A percentile compares a stretch with the other conserved stretches of the same genome.
Conservation (phyloP, 1,284 basidiomycete genomes). For the Amylostereum chailletii region DNA sequence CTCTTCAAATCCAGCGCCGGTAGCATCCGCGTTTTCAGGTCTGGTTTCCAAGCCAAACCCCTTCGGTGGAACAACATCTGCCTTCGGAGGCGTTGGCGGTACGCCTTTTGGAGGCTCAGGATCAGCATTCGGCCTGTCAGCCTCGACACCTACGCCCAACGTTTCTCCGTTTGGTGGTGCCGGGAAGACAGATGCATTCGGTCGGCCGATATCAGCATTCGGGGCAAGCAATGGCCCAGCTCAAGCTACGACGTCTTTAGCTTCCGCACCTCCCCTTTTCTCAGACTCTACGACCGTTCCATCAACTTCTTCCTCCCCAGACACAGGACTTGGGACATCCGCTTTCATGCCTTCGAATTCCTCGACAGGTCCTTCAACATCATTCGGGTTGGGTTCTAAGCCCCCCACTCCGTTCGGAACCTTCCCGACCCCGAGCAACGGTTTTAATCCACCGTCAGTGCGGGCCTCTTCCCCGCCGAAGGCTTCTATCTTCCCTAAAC, state of each 20-base stretch:
- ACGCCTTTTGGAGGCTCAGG: constrained; percentile 4
- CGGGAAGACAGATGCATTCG: background rate
- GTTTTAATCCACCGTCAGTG: too few relatives aligned
- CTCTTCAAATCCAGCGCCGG: background rate
- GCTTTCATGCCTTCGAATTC: background rate
- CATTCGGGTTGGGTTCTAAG: too few relatives aligned
- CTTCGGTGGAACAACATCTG: constrained; percentile 20
- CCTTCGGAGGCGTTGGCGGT: constrained; percentile 12
- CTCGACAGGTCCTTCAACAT: background rate
- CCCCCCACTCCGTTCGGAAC: too few relatives aligned
- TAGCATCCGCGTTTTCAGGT: constrained; percentile 25
- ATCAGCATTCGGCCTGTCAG: constrained; percentile 2
- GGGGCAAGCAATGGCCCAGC: background rate
- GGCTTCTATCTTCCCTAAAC: constrained; percentile 7
- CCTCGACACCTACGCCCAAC: background rate
- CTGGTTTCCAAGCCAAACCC: constrained; percentile 14
- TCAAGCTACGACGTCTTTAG: background rate
- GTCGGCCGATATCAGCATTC: background rate
- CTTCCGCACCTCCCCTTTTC: background rate
- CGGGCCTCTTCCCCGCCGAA: background rate
- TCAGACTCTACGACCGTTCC: background rate
- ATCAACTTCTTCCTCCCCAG: background rate
- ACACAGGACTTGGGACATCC: background rate
- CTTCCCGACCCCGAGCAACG: too few relatives aligned
- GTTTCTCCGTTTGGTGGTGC: background rate